phyloP scores from a whole-genome alignment of 2,329 filamentous ascomycete species.

The Podosphaera xanthii region DNA sequence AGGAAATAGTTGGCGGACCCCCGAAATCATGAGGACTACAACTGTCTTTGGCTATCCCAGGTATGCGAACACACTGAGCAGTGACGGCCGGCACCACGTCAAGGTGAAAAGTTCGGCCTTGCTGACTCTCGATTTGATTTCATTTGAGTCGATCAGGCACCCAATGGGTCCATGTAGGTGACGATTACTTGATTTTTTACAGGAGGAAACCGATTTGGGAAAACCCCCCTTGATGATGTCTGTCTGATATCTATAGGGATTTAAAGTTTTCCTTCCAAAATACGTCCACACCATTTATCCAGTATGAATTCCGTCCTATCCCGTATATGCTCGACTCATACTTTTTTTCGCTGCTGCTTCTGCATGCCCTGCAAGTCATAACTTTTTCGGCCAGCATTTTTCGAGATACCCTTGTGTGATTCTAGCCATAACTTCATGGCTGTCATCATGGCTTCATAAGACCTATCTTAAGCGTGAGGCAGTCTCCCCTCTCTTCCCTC shows the following conservation, averaged over 20 bases:
- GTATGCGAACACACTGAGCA: no score
- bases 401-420: neutral
- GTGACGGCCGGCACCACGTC: no score
- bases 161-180: neutral
- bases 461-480: neutral
- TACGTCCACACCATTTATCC: neutral
- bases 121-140: neutral
- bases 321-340: neutral
- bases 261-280: neutral
- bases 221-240: neutral
- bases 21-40: no score
- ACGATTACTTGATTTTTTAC: neutral
- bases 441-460: neutral
- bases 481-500: neutral
- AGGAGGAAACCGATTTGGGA: neutral
- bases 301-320: neutral
- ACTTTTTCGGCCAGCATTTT: neutral
- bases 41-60: no score
- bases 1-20: no score
- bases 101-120: no score
- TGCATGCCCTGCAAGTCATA: neutral
- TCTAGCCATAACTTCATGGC: neutral
- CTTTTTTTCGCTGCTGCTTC: neutral
- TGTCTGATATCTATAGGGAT: neutral
- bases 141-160: neutral